Base-by-base conservation (phyloP, 2,329 filamentous ascomycete species). In the Sporothrix variecibatus region DNA sequence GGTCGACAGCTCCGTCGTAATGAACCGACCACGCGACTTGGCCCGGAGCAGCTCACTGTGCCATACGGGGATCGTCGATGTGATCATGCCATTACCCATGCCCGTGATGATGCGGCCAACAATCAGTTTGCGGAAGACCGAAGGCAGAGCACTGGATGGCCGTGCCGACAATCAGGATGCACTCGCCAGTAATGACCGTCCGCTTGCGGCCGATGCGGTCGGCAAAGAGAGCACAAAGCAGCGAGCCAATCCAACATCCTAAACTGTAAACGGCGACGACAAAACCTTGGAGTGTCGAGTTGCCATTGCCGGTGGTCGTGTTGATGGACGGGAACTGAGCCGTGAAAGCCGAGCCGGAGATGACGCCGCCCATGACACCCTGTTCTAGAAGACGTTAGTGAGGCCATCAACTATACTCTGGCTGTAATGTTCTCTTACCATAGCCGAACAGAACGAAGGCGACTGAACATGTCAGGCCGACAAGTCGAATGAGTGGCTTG, bases 1-100 rank as follows among this genome's bases (percentile, higher is more conserved):
- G 73, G 80, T 80, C 26, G 74, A 75, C 56, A 84, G 84, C 76
- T 86, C 82, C 75, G 84, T 84, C 76, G 83, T 85, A 69, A 85
- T 84, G 31, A 84, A 79, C 7, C 84, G 80, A 64, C 83, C 83
- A 49, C 83, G 79, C 77, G 84, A 84, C 11, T 82, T 82, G 3
- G 83, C 84, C 78, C 85, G 82, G 75, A 81, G 82, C 77, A 82
- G 84, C 77, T 85, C 85, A 74, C 85, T 51, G 23, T 56, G 46
- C 67, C 67, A 70, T 49, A 70, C 49, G 46, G 67, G 67, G 20
- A 64, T 53, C 28, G 64, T 68, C 12, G 62, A 40, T 7, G 72
- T 73, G 67, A 53, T 71, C 53, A 56, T 43, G 43, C 64, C 72
- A 34, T 58, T 68, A n/a, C 72, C 72, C 12, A 73, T 5, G 38